These are phyloP conservation scores for Backusella parvicylindrica DNA, from an alignment of 192 early-diverging fungal species.

Conservation along the genomic window DNA sequence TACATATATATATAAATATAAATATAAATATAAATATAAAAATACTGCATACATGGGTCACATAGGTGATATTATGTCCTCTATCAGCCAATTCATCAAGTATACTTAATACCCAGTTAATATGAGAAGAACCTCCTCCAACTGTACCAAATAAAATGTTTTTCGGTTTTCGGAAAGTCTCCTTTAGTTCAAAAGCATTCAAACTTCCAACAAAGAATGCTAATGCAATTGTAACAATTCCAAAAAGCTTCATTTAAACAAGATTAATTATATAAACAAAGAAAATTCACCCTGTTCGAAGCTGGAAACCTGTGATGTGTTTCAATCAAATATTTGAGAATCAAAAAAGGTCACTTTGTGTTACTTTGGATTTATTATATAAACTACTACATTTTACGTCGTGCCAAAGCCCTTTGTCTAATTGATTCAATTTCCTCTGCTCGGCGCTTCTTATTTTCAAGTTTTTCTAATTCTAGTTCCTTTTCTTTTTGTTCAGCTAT, in stretches of 20 bases:
- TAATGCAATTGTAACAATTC: neutral
- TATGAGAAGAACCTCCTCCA: slow-evolving; percentile 12
- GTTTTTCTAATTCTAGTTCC: slow-evolving; percentile 7
- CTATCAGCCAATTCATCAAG: slow-evolving; percentile 1
- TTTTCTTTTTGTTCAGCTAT: neutral
- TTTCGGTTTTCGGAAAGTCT: slow-evolving; percentile 1
- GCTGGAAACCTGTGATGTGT: neutral
- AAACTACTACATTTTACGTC: slow-evolving; percentile 13
- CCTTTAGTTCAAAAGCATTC: neutral
- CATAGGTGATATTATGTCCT: neutral
- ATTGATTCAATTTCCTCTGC: slow-evolving; percentile 38
- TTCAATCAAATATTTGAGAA: neutral
- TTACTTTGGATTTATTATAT: neutral
- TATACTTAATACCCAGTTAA: neutral
- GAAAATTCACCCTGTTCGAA: neutral
- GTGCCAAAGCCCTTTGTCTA: slow-evolving; percentile 39
- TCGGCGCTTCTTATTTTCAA: slow-evolving; percentile 33
- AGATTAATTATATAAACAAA: neutral
- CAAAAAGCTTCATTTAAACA: neutral
- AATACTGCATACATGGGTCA: neutral
- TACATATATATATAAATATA: neutral
- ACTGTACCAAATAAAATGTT: neutral
- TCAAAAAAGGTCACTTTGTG: neutral
- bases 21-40: too few relatives aligned
- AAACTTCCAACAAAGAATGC: neutral